Evolutionary conservation across 176 grass and related monocot species (phyloP), one percentile per base, ranked within the genome.

Genomic region (Eragrostis nindensis): DNA sequence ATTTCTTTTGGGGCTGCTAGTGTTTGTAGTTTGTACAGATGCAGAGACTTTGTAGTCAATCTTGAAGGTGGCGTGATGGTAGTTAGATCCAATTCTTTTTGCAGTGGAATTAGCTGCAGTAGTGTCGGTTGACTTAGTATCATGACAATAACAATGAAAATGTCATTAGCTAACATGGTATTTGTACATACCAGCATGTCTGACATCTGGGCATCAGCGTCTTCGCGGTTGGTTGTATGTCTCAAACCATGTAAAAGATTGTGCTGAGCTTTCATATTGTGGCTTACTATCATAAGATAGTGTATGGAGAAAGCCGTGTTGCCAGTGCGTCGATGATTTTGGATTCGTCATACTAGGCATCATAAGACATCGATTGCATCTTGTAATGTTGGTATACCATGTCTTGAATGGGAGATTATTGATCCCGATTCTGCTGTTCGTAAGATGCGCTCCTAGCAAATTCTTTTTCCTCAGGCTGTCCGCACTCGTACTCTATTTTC

Each of bases 11-110:
- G 57, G 38, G 27, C 29, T 67, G 26, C 49, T 70, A 72, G 88
- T 76, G 73, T 65, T 50, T 87, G 74, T 71, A 77, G 82, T 60
- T 61, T 91, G 85, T 77, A 85, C 78, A 91, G 85, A 69, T 47
- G 82, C 62, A 36, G 60, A 82, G 85, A 74, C 81, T 81, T 84
- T 85, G 82, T 84, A 81, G 67, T 47, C 50, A 81, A 52, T 47
- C 50, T 43, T 61, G 13, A 81, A 79, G 73, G 32, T 77, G 70
- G 11, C 49, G 50, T 66, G 62, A 43, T 68, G 75, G 74, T 40
- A 38, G 52, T 69, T 86, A 67, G 79, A 42, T 84, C 73, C 59
- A 39, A 86, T 86, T 91, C 66, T 82, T 87, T 85, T 77, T 15
- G 24, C 66, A 38, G 55, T 77, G 49, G 2, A 64, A 25, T 68